Conservation (phyloP, 306 rosid species). For the Cajanus cajan region DNA sequence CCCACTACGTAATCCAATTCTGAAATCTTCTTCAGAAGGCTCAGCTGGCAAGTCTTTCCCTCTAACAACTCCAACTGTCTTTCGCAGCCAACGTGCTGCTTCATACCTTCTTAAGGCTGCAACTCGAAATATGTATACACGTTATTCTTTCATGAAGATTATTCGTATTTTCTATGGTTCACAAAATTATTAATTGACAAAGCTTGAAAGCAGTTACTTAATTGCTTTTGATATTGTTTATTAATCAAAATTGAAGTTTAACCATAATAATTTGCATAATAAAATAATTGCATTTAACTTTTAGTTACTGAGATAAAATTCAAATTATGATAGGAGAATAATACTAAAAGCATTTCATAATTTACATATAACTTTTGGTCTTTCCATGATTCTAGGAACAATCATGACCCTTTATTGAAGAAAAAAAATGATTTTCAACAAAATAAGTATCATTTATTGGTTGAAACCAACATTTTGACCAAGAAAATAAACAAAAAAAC, state of each 20-base stretch:
- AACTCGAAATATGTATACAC: not conserved
- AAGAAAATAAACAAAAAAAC: not conserved
- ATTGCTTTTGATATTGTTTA: not conserved
- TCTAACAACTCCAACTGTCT: constrained; percentile 67
- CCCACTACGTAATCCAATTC: constrained; percentile 84
- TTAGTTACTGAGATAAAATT: not conserved
- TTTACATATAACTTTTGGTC: not conserved
- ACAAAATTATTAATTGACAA: not conserved
- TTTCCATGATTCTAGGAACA: not conserved
- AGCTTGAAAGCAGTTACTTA: not conserved
- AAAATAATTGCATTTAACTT: not conserved
- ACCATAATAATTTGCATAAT: not conserved
- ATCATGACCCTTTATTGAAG: not conserved
- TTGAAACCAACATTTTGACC: not conserved
- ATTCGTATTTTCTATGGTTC: not conserved
- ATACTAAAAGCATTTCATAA: not conserved
- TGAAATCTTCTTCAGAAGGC: constrained; percentile 91
- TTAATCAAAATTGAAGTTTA: not conserved
- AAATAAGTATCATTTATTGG: not conserved
- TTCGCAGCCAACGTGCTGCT: constrained; percentile 89
- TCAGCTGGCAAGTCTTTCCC: constrained; percentile 89
- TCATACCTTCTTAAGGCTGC: constrained; percentile 87
- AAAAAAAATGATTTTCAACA: not conserved
- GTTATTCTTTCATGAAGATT: not conserved
- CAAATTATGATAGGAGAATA: not conserved